Evolutionary conservation across 2,329 filamentous ascomycete genomes (phyloP), one percentile per base, ranked within the genome.

Genomic region (Exserohilum turcica): DNA sequence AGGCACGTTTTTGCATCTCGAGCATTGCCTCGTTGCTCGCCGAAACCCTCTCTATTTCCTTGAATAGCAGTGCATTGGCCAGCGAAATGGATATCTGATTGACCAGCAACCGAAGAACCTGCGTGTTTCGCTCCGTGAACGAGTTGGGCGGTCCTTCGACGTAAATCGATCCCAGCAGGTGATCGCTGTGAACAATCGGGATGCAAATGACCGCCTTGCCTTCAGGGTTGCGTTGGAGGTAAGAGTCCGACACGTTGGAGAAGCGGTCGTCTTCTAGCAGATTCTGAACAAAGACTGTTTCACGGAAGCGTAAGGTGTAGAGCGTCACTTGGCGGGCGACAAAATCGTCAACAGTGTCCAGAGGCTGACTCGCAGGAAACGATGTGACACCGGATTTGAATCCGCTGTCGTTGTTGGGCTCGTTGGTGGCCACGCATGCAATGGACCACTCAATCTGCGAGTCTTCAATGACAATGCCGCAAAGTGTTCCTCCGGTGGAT

Each of bases 11-110:
- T 70, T 93, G 90, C 55, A 91, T 82, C 50, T 85, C 83, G 8
- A 92, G 84, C 88, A 92, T 92, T 1, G 86, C 86, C 24, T 86
- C 84, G 62, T 92, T 92, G 71, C 89, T 87, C 5, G 88, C 88
- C 19, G 88, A 90, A 1, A 91, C 88, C 70, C 88, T 89, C 70
- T 92, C 87, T 6, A 92, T 81, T 33, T 87, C 84, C 76, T 78
- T 84, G 76, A 87, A 87, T 1, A 87, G 78, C 43, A 87, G 67
- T 0, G 85, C 85, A 63, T 88, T 88, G 13, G 84, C 83, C 16
- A 88, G 76, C 0, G 85, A 87, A 32, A 87, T 87, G 10, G 77
- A 75, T 31, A 93, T 90, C 71, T 92, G 90, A 67, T 91, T 90
- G 56, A 92, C 89, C 6, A 93, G 81, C 21, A 92, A 78, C 70